phyloP scores from a whole-genome alignment of 805 yeast genomes.

The Candida sphagnicola region DNA sequence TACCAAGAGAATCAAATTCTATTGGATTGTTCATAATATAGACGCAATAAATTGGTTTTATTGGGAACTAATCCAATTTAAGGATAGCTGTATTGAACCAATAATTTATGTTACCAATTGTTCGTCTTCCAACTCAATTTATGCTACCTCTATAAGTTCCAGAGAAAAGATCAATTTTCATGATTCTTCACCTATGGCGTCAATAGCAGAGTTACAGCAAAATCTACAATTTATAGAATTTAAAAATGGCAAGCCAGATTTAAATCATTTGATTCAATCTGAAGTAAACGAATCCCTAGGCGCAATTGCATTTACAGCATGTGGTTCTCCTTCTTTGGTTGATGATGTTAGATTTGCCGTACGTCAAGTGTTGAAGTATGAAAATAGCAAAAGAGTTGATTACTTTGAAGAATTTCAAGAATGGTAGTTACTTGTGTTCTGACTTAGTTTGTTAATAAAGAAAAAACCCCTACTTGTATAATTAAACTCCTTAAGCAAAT shows the following conservation, averaged over 20 bases:
- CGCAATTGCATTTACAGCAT: constrained; percentile 41
- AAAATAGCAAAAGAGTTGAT: constrained; percentile 25
- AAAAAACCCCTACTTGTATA: no score
- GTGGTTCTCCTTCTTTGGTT: constrained; percentile 44
- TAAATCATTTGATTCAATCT: constrained; percentile 24
- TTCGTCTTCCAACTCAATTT: not conserved
- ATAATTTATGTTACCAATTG: constrained; percentile 22
- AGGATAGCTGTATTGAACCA: constrained; percentile 20
- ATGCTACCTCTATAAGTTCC: not conserved
- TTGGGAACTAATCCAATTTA: constrained; percentile 32
- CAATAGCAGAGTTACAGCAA: not conserved
- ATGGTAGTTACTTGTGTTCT: constrained; percentile 22
- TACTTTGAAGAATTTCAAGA: constrained; percentile 28
- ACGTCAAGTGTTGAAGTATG: constrained; percentile 16
- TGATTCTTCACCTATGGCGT: not conserved
- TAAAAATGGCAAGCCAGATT: constrained; percentile 40
- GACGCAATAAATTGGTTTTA: constrained; percentile 46
- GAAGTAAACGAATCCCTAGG: constrained; percentile 34
- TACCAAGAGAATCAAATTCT: constrained; percentile 33
- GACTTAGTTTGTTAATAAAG: no score
- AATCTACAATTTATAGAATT: constrained; percentile 13
- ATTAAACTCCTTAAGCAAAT: no score
- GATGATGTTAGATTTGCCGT: constrained; percentile 24
- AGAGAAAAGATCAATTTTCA: not conserved
- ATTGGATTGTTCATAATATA: constrained; percentile 62